A percentile compares a stretch with the other conserved stretches of the same genome.
Conservation (phyloP, 2,329 filamentous ascomycete genomes). For the Hyphodiscus sp. region DNA sequence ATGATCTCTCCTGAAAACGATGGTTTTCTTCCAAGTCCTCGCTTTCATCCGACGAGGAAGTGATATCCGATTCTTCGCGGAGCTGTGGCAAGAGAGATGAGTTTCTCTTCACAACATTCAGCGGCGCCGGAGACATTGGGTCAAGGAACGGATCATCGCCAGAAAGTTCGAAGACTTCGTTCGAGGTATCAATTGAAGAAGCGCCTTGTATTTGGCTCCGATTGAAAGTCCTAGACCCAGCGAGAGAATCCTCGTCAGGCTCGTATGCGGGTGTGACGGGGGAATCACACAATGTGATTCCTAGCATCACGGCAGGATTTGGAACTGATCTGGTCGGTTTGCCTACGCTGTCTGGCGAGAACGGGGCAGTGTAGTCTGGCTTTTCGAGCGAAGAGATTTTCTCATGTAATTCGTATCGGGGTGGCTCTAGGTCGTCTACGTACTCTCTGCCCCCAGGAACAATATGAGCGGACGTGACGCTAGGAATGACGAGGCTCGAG, state of each 20-base stretch:
- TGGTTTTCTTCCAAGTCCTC: neutral
- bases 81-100: neutral
- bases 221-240: neutral
- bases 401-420: neutral
- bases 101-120: neutral
- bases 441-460: neutral
- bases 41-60: neutral
- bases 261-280: neutral
- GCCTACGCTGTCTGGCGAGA: neutral
- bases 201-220: neutral
- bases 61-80: neutral
- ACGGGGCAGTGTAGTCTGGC: neutral
- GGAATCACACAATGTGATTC: neutral
- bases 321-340: neutral
- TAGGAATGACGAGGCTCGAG: neutral
- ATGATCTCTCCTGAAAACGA: neutral
- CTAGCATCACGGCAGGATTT: neutral
- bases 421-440: neutral
- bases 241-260: neutral
- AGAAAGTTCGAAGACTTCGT: neutral
- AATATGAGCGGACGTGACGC: neutral
- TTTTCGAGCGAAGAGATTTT: neutral
- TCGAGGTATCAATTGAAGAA: neutral
- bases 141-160: neutral
- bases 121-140: neutral